Evolutionary conservation across 2,329 filamentous ascomycete genomes (phyloP).

Genomic region (Celoporthe dispersa): DNA sequence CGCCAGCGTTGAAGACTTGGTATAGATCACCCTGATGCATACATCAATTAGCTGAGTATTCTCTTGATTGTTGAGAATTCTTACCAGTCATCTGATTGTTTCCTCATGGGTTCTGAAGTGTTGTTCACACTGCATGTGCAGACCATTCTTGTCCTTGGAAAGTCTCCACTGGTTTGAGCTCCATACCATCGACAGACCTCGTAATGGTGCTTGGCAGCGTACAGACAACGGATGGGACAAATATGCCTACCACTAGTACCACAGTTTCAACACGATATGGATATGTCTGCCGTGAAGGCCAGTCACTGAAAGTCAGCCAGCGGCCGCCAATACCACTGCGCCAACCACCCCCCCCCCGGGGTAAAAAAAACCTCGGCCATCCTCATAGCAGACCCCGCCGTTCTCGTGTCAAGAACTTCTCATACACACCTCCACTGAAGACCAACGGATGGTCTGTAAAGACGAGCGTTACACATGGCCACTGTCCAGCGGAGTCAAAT

Average conservation of each 20-base stretch:
- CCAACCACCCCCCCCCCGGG: too few species aligned
- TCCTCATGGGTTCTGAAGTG: not conserved
- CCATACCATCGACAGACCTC: not conserved
- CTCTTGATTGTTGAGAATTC: not conserved
- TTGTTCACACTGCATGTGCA: not conserved
- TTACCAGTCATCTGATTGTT: not conserved
- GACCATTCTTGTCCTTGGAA: not conserved
- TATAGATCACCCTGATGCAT: not conserved
- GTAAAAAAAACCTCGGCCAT: not conserved
- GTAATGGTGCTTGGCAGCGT: not conserved
- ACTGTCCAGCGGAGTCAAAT: not conserved
- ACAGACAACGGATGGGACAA: not conserved
- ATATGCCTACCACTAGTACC: not conserved
- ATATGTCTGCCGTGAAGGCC: not conserved
- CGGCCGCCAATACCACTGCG: not conserved
- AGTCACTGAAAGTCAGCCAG: not conserved
- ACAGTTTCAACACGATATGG: not conserved
- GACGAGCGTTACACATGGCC: not conserved
- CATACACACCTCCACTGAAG: not conserved
- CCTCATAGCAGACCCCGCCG: not conserved
- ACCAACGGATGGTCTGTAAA: not conserved
- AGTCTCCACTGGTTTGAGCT: not conserved
- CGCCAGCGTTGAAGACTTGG: not conserved
- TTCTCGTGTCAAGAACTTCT: not conserved
- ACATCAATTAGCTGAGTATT: not conserved